Conservation (phyloP, 768 basidiomycete species). For the Lentinula lateritia region DNA sequence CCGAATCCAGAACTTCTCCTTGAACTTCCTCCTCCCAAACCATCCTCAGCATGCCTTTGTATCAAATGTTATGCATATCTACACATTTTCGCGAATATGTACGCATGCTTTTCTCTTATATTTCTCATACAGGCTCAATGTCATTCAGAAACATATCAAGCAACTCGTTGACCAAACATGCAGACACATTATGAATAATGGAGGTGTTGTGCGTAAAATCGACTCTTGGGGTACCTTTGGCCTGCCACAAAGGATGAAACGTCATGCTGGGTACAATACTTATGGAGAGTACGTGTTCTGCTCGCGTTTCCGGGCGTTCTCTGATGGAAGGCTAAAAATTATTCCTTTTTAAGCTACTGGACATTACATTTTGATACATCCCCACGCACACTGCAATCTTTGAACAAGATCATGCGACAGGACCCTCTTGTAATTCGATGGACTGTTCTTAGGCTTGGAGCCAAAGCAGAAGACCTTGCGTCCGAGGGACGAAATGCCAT, state of each 20-base stretch:
- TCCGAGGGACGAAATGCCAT: slow-evolving; percentile 40
- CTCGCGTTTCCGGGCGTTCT: neutral
- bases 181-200: slow-evolving; percentile 63
- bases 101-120: slow-evolving; percentile 18
- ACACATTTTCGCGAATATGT: slow-evolving; percentile 74
- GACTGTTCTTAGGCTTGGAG: slow-evolving; percentile 75
- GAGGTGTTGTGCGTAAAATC: slow-evolving; percentile 79
- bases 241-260: slow-evolving; percentile 70
- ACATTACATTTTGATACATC: slow-evolving; percentile 87
- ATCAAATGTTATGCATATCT: slow-evolving; percentile 82
- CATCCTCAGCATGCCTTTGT: slow-evolving; percentile 64
- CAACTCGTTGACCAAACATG: slow-evolving; percentile 69
- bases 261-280: slow-evolving; percentile 48
- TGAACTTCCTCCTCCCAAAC: neutral
- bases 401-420: slow-evolving; percentile 64
- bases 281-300: slow-evolving; percentile 68
- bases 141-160: slow-evolving; percentile 64
- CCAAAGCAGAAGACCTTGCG: slow-evolving; percentile 66
- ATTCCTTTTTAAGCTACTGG: slow-evolving; percentile 62
- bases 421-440: slow-evolving; percentile 84
- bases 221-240: slow-evolving; percentile 69
- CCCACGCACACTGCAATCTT: slow-evolving; percentile 56
- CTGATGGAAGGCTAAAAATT: neutral
- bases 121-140: neutral
- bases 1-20: no score